Evolutionary conservation across 208 protist genomes (phyloP).

Genomic region (Naegleria lovaniensis): DNA sequence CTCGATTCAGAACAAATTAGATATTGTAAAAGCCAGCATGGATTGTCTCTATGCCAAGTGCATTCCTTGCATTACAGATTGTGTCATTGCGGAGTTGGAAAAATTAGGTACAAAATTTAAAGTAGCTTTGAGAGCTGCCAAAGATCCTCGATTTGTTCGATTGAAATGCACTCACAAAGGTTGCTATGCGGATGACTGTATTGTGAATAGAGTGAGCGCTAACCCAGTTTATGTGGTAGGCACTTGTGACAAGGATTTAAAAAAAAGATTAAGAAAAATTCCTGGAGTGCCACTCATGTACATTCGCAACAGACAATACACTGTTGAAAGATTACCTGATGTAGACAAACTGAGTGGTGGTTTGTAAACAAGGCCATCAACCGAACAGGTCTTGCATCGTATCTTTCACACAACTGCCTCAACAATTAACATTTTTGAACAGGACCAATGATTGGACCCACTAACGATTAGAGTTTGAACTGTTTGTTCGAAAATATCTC

Average conservation of each 20-base stretch:
- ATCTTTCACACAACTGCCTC: too few species aligned
- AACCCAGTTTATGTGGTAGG: conserved; percentile 83
- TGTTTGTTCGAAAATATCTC: too few species aligned
- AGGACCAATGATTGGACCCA: too few species aligned
- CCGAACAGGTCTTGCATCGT: too few species aligned
- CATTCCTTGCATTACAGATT: conserved; percentile 95
- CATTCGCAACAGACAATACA: conserved; percentile 90
- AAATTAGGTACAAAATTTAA: conserved; percentile 93
- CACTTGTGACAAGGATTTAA: conserved; percentile 91
- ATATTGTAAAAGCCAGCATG: conserved; percentile 94
- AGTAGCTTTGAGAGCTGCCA: conserved; percentile 82
- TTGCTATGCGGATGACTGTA: conserved; percentile 99
- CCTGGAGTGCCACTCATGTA: conserved; percentile 97
- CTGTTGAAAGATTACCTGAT: conserved; percentile 89
- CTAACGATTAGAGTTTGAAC: too few species aligned
- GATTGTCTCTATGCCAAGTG: conserved; percentile 98
- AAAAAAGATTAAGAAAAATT: conserved; percentile 92
- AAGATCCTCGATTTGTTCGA: conserved; percentile 94
- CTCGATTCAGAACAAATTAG: conserved; percentile 98
- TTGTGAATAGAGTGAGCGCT: conserved; percentile 87
- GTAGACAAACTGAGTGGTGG: neutral
- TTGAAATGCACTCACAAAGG: conserved; percentile 87
- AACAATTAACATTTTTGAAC: too few species aligned
- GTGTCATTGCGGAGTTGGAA: conserved; percentile 98
- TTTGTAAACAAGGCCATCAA: neutral